A percentile compares a stretch with the other conserved stretches of the same genome.
These are phyloP conservation scores for Aspergillus indologenus DNA, from an alignment of 495 filamentous ascomycete genomes.

Conservation along the genomic window DNA sequence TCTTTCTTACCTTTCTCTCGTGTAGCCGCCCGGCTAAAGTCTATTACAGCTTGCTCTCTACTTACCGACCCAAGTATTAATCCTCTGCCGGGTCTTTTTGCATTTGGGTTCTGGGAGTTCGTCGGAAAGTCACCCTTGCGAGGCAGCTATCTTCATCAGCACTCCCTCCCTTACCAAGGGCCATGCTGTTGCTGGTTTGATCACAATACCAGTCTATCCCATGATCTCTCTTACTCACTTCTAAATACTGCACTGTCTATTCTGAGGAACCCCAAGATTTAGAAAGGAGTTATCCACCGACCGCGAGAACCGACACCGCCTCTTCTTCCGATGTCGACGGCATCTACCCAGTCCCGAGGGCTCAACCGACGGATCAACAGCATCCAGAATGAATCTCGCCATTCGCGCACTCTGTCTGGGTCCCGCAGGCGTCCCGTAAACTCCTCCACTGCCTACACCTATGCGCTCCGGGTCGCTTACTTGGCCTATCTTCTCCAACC, in stretches of 20 bases:
- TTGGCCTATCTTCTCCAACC: conserved; percentile 92
- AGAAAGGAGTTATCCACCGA: neutral
- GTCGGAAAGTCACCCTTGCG: neutral
- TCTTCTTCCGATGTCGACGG: conserved; percentile 50
- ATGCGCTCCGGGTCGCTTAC: conserved; percentile 86
- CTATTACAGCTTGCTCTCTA: neutral
- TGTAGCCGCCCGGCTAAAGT: conserved; percentile 1
- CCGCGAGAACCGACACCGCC: conserved; percentile 18
- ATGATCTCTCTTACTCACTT: conserved; percentile 34
- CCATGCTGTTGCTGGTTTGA: conserved; percentile 26
- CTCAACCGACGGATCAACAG: conserved; percentile 55
- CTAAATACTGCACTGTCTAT: conserved; percentile 22
- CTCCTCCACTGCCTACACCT: conserved; percentile 78
- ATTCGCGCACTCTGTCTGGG: conserved; percentile 51
- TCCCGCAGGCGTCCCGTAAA: conserved; percentile 49
- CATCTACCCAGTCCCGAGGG: conserved; percentile 52
- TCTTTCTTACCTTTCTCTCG: conserved; percentile 16
- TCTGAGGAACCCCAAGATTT: neutral
- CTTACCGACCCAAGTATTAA: neutral
- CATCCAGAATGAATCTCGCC: conserved; percentile 51
- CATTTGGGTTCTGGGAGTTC: neutral
- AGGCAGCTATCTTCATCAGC: neutral
- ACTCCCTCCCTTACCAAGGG: neutral
- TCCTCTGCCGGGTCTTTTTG: neutral
- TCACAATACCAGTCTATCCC: conserved; percentile 21